phyloP scores from a whole-genome alignment of 139 green algal species.

The Yamagishiella unicocca region DNA sequence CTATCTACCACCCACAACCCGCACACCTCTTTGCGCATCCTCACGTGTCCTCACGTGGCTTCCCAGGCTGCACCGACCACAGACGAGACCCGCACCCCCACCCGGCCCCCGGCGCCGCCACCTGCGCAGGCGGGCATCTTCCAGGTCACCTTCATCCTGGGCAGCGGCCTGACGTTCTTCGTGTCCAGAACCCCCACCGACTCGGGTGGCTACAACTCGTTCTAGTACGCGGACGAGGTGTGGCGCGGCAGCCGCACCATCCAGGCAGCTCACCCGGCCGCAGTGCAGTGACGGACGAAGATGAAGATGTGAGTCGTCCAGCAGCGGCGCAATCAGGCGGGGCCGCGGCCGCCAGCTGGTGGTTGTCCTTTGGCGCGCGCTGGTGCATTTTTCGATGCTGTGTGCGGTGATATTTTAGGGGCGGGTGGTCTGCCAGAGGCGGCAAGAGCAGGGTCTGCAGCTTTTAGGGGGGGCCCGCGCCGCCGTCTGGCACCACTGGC shows the following conservation, averaged over 20 bases:
- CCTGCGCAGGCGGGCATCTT: conserved; percentile 65
- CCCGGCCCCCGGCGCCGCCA: no score
- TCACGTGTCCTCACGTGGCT: no score
- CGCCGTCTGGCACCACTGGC: not conserved
- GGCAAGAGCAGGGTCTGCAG: not conserved
- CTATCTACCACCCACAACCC: no score
- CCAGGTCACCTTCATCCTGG: conserved; percentile 78
- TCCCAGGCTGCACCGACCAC: no score
- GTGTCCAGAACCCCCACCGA: conserved; percentile 68
- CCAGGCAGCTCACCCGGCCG: not conserved
- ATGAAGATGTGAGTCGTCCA: not conserved
- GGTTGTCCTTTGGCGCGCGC: not conserved
- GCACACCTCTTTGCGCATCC: no score
- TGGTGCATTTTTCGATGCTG: not conserved
- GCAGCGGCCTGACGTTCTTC: conserved; percentile 81
- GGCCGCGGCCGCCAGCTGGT: not conserved
- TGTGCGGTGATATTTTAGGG: not conserved
- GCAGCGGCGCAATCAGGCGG: not conserved
- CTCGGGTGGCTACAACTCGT: conserved; percentile 27
- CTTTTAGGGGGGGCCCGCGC: not conserved
- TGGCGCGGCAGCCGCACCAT: not conserved
- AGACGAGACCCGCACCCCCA: no score
- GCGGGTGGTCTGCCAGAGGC: not conserved
- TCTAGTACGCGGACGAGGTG: not conserved
- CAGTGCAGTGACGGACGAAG: not conserved